These are phyloP conservation scores for Oryza coarctata DNA, from an alignment of 176 grass and related monocot genomes.

Conservation along the genomic window DNA sequence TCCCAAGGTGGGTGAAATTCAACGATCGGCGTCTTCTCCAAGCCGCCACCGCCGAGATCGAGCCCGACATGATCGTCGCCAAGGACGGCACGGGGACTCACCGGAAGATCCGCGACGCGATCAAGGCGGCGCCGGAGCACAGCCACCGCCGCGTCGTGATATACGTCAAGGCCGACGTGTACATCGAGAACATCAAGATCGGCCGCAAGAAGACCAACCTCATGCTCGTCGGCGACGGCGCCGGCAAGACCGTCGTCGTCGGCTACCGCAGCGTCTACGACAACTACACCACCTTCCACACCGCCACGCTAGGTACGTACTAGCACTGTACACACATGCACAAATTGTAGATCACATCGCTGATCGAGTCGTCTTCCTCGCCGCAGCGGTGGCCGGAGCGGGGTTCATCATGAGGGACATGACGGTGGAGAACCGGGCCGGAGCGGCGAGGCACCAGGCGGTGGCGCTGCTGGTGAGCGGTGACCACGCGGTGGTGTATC, in stretches of 20 bases:
- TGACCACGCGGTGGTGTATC: constrained; percentile 65
- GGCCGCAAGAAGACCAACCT: constrained; percentile 54
- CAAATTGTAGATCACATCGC: background rate
- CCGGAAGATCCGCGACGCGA: constrained; percentile 40
- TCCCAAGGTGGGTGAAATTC: constrained; percentile 50
- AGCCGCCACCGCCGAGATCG: constrained; percentile 22
- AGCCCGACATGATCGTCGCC: constrained; percentile 57
- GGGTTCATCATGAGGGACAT: constrained; percentile 63
- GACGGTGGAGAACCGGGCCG: constrained; percentile 57
- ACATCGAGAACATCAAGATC: constrained; percentile 61
- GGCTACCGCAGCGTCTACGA: constrained; percentile 38
- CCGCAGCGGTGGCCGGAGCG: constrained; percentile 37
- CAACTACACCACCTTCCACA: constrained; percentile 53
- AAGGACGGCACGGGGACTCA: constrained; percentile 52
- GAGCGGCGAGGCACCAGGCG: background rate
- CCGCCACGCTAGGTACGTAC: constrained; percentile 55
- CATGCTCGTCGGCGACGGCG: constrained; percentile 56
- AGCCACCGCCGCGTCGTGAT: constrained; percentile 49
- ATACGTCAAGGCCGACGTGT: constrained; percentile 55
- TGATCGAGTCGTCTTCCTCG: background rate
- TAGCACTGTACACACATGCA: background rate
- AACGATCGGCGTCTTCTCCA: constrained; percentile 49
- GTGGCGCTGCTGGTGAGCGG: constrained; percentile 35
- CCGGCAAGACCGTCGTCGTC: constrained; percentile 30
- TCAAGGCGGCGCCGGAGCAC: constrained; percentile 42